Base-by-base conservation (phyloP, 129 eudicot species). In the Flaveria ramosissima region DNA sequence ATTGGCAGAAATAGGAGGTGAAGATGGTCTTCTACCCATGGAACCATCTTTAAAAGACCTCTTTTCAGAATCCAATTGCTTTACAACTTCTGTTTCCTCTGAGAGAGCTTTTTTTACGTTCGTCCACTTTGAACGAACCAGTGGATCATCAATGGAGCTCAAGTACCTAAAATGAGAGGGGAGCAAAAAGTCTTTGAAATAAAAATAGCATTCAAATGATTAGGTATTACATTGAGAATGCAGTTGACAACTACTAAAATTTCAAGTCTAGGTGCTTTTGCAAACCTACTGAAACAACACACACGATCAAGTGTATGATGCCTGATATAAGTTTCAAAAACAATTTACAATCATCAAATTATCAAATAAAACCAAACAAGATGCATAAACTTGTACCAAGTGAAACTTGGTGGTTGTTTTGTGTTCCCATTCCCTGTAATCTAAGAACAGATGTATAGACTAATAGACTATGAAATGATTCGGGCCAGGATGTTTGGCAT, bases 1-100 rank as follows among this genome's bases (percentile, higher is more conserved):
- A 19, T 93, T 84, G 0, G 99, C 80, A 53, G 93, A 91, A 19
- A 96, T 96, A 47, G 97, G 99, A 21, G 99, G 93, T 60, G 86
- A 82, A 59, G 94, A 89, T 16, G 94, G 83, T 64, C 99, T 88
- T 77, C 99, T 86, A 36, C 88, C 85, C 30, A 73, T 69, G 9
- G 85, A 86, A 77, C 87, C 81, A 24, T 94, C 97, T 86, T 91
- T 94, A 46, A 91, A 91, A 60, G 99, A 84, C 84, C 88, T 86
- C 80, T 89, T 92, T 75, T 91, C 97, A 0, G 93, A 82, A 85
- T 94, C 99, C 80, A 94, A 83, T 72, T 94, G 99, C 66, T 94
- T 94, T 63, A 94, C 99, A 39, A 94, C 92, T 77, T 94, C 99
- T 19, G 92, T 80, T 80, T 94, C 99, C 74, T 94, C 99, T 13